A percentile compares a stretch with the other conserved stretches of the same genome.
These are phyloP conservation scores for Fraxinus dipetala DNA, from an alignment of 305 asterid genomes.

Conservation along the genomic window DNA sequence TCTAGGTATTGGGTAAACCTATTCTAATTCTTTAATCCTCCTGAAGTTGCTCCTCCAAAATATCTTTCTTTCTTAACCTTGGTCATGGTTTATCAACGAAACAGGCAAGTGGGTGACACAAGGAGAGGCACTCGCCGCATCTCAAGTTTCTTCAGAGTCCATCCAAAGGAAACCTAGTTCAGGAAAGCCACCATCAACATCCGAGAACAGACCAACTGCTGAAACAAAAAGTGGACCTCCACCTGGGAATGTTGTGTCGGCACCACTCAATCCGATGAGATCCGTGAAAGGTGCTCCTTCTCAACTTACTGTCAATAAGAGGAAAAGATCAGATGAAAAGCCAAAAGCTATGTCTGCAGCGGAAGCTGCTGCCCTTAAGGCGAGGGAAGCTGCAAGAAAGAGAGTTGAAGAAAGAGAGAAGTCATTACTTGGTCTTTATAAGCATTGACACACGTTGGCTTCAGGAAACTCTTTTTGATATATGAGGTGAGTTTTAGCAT, in stretches of 20 bases:
- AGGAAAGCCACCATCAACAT: constrained; percentile 38
- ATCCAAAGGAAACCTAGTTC: constrained; percentile 44
- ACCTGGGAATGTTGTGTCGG: constrained; percentile 63
- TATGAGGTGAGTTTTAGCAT: not conserved
- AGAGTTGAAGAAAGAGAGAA: constrained; percentile 87
- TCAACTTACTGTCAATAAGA: constrained; percentile 57
- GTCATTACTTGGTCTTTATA: constrained; percentile 62
- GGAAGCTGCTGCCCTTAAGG: constrained; percentile 87
- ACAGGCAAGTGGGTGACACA: constrained; percentile 90
- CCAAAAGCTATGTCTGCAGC: constrained; percentile 75
- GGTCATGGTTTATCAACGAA: constrained; percentile 20
- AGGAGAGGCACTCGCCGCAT: constrained; percentile 72
- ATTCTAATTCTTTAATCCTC: not conserved
- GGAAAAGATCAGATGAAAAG: constrained; percentile 61
- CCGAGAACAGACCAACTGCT: constrained; percentile 27
- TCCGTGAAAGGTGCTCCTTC: constrained; percentile 66
- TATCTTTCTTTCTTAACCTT: not conserved
- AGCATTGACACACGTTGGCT: constrained; percentile 30
- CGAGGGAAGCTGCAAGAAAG: constrained; percentile 88
- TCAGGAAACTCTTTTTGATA: constrained; percentile 27
- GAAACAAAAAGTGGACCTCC: constrained; percentile 58
- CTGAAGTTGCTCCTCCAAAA: not conserved
- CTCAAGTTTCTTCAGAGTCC: constrained; percentile 46
- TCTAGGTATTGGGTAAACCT: constrained; percentile 48
- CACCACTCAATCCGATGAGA: constrained; percentile 65